These are phyloP conservation scores for Leptographium wingfieldii DNA, from an alignment of 2,329 filamentous ascomycete species.

Conservation along the genomic window DNA sequence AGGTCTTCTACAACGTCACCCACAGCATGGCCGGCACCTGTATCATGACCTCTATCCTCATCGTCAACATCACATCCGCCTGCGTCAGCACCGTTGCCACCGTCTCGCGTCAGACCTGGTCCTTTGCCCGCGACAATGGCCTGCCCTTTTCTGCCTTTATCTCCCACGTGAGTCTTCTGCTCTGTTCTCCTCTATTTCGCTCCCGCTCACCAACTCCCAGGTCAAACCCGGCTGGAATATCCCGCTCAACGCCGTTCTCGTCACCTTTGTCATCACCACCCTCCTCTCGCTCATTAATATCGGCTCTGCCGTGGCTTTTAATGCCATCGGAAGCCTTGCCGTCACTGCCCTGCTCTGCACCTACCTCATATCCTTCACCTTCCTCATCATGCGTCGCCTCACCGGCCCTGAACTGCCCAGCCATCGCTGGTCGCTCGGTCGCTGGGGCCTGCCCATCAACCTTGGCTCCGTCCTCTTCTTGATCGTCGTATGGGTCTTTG, in stretches of 20 bases:
- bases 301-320: constrained; percentile 37
- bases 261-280: constrained; percentile 31
- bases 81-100: constrained; percentile 43
- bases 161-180: constrained; percentile 16
- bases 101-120: constrained; percentile 44
- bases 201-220: background rate
- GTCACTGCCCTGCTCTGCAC: constrained; percentile 36
- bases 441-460: constrained; percentile 28
- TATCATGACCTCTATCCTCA: constrained; percentile 35
- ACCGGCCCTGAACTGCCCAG: constrained; percentile 24
- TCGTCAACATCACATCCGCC: constrained; percentile 34
- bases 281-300: constrained; percentile 37
- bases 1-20: constrained; percentile 41
- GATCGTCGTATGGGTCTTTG: constrained; percentile 32
- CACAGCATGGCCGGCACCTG: constrained; percentile 33
- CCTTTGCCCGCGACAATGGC: constrained; percentile 36
- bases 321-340: constrained; percentile 39
- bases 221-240: constrained; percentile 20
- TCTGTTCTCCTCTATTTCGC: background rate
- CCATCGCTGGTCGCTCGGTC: constrained; percentile 29
- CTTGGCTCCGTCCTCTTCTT: constrained; percentile 29
- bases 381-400: constrained; percentile 30
- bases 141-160: constrained; percentile 28
- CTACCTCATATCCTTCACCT: constrained; percentile 35
- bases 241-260: constrained; percentile 31